phyloP scores from a whole-genome alignment of 345 rosid species.

The Populus euphratica region DNA sequence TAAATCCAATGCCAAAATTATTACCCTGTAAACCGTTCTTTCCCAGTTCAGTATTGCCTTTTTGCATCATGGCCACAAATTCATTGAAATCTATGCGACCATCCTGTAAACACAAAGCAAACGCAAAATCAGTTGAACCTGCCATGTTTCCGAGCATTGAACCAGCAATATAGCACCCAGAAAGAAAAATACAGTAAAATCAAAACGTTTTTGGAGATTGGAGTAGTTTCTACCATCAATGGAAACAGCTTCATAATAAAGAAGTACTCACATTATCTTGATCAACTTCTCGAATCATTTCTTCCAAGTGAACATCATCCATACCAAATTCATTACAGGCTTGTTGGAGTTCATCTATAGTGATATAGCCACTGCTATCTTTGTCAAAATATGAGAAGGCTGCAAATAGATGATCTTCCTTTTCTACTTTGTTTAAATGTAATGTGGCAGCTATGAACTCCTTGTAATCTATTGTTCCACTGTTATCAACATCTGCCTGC shows the following conservation, averaged over 20 bases:
- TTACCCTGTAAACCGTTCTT: constrained; percentile 20
- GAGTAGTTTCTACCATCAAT: not conserved
- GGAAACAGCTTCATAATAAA: not conserved
- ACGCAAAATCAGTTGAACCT: not conserved
- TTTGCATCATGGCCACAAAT: constrained; percentile 70
- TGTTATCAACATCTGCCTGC: constrained; percentile 72
- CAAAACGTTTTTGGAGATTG: not conserved
- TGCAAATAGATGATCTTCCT: constrained; percentile 53
- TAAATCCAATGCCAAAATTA: constrained; percentile 32
- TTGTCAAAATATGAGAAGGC: constrained; percentile 69
- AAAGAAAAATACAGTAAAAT: too few species aligned
- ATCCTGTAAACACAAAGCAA: constrained; percentile 36
- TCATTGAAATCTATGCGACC: constrained; percentile 67
- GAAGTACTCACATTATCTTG: constrained; percentile 61
- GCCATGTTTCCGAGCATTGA: not conserved
- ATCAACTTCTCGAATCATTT: constrained; percentile 58
- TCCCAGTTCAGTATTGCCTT: constrained; percentile 36
- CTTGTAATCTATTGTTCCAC: constrained; percentile 68
- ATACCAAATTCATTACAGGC: constrained; percentile 67
- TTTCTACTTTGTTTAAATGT: constrained; percentile 54
- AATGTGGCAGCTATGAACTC: constrained; percentile 71
- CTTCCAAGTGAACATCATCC: constrained; percentile 46
- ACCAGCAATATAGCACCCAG: not conserved
- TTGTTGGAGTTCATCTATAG: constrained; percentile 60
- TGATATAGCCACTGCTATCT: constrained; percentile 70